A percentile compares a stretch with the other conserved stretches of the same genome.
Conservation (phyloP, 805 yeast species). For the Ogataea haglerorum region DNA sequence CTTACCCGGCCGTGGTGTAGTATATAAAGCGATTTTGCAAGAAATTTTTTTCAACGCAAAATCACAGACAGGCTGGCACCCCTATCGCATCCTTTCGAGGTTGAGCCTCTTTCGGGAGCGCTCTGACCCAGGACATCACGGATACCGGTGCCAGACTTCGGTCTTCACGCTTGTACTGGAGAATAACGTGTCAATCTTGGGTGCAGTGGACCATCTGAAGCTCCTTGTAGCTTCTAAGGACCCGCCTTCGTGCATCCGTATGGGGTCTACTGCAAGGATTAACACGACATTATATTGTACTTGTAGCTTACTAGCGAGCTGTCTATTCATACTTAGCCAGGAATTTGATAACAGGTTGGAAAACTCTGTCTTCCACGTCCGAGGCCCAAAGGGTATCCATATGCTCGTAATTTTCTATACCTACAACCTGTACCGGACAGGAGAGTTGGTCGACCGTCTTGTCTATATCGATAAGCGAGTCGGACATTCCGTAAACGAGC, state of each 20-base stretch:
- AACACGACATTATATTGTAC: constrained; percentile 38
- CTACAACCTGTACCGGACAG: constrained; percentile 32
- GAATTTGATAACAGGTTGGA: constrained; percentile 19
- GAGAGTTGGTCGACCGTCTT: constrained; percentile 73
- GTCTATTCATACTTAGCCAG: neutral
- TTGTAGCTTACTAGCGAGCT: neutral
- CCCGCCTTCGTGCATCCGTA: constrained; percentile 63
- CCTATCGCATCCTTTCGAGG: constrained; percentile 58
- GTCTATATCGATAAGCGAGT: constrained; percentile 82
- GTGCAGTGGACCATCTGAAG: constrained; percentile 57
- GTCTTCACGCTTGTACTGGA: constrained; percentile 43
- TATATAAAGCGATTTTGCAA: neutral
- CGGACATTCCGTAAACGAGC: constrained; percentile 74
- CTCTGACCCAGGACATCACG: constrained; percentile 57
- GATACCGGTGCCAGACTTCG: constrained; percentile 36
- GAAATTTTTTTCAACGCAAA: constrained; percentile 42
- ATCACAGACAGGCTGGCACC: constrained; percentile 47
- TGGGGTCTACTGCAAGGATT: constrained; percentile 63
- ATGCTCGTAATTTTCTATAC: constrained; percentile 76
- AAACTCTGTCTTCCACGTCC: constrained; percentile 49
- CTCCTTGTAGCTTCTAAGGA: constrained; percentile 42
- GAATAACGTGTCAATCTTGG: constrained; percentile 55
- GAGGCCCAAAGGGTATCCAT: constrained; percentile 88
- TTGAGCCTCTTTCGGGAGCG: constrained; percentile 48
- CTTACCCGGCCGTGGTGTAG: constrained; percentile 6